phyloP scores from a whole-genome alignment of 148 eudicot species.

The Amaranthus palmeri region DNA sequence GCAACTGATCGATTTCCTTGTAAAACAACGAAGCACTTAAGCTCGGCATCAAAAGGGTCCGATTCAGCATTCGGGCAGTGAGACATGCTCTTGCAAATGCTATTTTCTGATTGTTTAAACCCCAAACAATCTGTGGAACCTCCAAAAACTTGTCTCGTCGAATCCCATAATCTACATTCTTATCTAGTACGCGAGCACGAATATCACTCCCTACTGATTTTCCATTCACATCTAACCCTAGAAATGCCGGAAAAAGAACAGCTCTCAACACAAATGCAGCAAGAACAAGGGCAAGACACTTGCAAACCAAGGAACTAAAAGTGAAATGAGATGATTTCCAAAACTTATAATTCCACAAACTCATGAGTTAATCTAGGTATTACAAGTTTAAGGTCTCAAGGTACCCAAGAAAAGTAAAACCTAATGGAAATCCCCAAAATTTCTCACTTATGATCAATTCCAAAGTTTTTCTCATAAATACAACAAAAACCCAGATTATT shows the following conservation, averaged over 20 bases:
- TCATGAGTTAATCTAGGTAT: slow-evolving; percentile 27
- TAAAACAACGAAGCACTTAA: slow-evolving; percentile 89
- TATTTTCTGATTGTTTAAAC: slow-evolving; percentile 93
- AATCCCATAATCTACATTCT: slow-evolving; percentile 20
- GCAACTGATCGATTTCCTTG: slow-evolving; percentile 75
- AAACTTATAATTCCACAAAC: slow-evolving; percentile 31
- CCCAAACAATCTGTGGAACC: slow-evolving; percentile 96
- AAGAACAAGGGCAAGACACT: slow-evolving; percentile 47
- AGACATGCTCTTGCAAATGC: slow-evolving; percentile 94
- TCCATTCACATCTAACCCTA: slow-evolving; percentile 27
- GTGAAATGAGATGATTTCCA: slow-evolving; percentile 36
- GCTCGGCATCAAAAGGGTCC: slow-evolving; percentile 87
- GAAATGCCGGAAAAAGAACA: slow-evolving; percentile 33
- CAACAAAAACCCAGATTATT: too few species aligned
- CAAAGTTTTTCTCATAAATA: too few species aligned
- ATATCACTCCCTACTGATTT: slow-evolving; percentile 18
- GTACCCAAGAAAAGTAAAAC: not conserved
- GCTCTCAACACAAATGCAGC: slow-evolving; percentile 43
- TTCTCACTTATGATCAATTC: not conserved
- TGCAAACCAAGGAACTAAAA: slow-evolving; percentile 46
- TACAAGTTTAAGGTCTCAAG: not conserved
- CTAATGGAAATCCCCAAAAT: not conserved
- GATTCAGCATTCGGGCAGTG: slow-evolving; percentile 71
- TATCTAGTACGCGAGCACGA: not conserved
- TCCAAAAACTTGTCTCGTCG: slow-evolving; percentile 55